Evolutionary conservation across 768 basidiomycete genomes (phyloP).

Genomic region (Scleroderma citrinum): DNA sequence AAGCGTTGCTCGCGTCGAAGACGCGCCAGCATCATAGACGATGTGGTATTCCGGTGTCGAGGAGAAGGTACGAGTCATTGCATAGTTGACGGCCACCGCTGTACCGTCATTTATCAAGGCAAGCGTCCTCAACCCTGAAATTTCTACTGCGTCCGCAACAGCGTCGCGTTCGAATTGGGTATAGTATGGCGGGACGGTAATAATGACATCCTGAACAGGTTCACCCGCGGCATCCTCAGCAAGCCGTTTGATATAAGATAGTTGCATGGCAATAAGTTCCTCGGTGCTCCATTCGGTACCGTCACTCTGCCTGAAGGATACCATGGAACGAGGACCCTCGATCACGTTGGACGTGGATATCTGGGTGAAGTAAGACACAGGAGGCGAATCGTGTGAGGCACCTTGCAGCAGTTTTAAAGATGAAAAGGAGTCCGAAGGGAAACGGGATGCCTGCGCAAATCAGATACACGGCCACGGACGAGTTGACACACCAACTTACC

Average conservation of each 20-base stretch:
- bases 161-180: conserved; percentile 89
- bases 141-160: conserved; percentile 85
- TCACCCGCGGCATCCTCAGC: conserved; percentile 75
- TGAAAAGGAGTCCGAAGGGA: conserved; percentile 82
- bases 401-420: conserved; percentile 83
- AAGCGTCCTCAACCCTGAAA: conserved; percentile 79
- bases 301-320: conserved; percentile 53
- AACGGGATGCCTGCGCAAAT: conserved; percentile 72
- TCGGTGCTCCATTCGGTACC: conserved; percentile 75
- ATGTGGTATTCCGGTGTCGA: conserved; percentile 75
- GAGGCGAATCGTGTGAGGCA: conserved; percentile 52
- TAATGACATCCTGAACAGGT: conserved; percentile 74
- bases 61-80: conserved; percentile 87
- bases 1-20: conserved; percentile 71
- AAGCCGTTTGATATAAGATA: conserved; percentile 83
- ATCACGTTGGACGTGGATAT: conserved; percentile 49
- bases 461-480: neutral
- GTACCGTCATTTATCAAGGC: conserved; percentile 90
- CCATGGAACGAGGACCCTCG: conserved; percentile 55
- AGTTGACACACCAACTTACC: conserved; percentile 43
- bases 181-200: conserved; percentile 89
- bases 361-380: conserved; percentile 51
- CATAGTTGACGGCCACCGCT: conserved; percentile 95
- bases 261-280: conserved; percentile 91
- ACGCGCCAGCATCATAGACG: conserved; percentile 92